Conservation (phyloP, 495 filamentous ascomycete genomes). For the Hapsidospora chrysogenum region DNA sequence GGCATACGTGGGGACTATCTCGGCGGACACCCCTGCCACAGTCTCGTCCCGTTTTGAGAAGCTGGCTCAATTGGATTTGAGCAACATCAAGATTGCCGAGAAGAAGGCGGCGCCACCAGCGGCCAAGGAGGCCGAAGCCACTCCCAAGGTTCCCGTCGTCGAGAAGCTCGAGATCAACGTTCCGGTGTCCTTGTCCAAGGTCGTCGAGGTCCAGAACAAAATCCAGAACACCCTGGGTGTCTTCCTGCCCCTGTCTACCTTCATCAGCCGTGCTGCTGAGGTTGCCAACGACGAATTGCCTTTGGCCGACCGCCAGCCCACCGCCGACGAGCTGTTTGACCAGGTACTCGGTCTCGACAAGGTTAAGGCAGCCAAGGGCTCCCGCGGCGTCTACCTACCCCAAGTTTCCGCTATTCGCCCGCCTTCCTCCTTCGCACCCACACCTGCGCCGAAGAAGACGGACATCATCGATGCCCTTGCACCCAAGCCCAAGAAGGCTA, state of each 20-base stretch:
- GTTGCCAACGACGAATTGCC: conserved; percentile 79
- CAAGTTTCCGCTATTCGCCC: conserved; percentile 48
- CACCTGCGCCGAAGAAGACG: conserved; percentile 8
- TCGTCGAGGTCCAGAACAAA: conserved; percentile 63
- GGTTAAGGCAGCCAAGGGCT: conserved; percentile 18
- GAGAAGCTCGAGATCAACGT: conserved; percentile 41
- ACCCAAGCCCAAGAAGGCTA: conserved; percentile 20
- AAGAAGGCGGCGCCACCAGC: conserved; percentile 17
- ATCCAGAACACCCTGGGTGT: conserved; percentile 59
- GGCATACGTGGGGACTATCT: conserved; percentile 67
- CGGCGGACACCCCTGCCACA: conserved; percentile 47
- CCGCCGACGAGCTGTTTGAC: conserved; percentile 73
- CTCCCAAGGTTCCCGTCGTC: conserved; percentile 15
- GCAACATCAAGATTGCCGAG: conserved; percentile 73
- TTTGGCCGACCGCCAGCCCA: conserved; percentile 38
- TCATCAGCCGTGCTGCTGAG: conserved; percentile 67
- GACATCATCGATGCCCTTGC: conserved; percentile 72
- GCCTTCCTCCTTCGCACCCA: conserved; percentile 8
- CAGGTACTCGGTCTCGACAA: conserved; percentile 61
- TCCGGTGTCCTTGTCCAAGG: conserved; percentile 59
- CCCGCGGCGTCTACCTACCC: conserved; percentile 46
- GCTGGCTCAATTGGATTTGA: conserved; percentile 73
- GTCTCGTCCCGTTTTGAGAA: conserved; percentile 54
- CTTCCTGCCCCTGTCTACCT: conserved; percentile 68
- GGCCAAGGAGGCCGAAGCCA: conserved; percentile 20